These are phyloP conservation scores for Yarrowia sp. DNA, from an alignment of 805 yeast genomes.

Conservation along the genomic window DNA sequence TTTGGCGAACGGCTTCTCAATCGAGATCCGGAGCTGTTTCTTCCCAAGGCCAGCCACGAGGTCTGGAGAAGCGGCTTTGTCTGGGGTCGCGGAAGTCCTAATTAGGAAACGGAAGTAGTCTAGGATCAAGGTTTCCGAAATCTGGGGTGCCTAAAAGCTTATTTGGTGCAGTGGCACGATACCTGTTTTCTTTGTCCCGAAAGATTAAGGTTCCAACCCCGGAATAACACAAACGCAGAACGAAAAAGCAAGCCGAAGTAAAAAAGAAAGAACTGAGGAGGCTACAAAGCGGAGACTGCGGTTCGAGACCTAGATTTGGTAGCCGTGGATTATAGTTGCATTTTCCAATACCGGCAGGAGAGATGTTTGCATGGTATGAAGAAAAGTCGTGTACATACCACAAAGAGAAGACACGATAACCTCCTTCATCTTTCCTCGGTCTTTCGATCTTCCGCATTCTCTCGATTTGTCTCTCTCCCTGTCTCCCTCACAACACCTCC, in stretches of 20 bases:
- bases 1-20: conserved; percentile 24
- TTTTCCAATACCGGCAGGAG: neutral
- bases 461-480: neutral
- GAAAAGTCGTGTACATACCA: too few relatives aligned
- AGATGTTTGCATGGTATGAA: too few relatives aligned
- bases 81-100: conserved; percentile 33
- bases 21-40: conserved; percentile 10
- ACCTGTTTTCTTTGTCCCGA: neutral
- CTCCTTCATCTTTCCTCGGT: neutral
- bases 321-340: conserved; percentile 13
- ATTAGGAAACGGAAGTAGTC: conserved; percentile 29
- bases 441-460: conserved; percentile 1
- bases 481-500: neutral
- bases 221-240: neutral
- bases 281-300: neutral
- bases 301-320: neutral
- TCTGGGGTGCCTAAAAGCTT: conserved; percentile 20
- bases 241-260: neutral
- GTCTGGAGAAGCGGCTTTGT: conserved; percentile 13
- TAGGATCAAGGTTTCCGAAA: conserved; percentile 27
- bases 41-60: conserved; percentile 8
- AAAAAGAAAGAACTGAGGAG: neutral
- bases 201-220: neutral
- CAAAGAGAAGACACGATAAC: too few relatives aligned
- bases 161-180: conserved; percentile 5